Conservation (phyloP, 441 rosid species). For the Biscutella laevigata region DNA sequence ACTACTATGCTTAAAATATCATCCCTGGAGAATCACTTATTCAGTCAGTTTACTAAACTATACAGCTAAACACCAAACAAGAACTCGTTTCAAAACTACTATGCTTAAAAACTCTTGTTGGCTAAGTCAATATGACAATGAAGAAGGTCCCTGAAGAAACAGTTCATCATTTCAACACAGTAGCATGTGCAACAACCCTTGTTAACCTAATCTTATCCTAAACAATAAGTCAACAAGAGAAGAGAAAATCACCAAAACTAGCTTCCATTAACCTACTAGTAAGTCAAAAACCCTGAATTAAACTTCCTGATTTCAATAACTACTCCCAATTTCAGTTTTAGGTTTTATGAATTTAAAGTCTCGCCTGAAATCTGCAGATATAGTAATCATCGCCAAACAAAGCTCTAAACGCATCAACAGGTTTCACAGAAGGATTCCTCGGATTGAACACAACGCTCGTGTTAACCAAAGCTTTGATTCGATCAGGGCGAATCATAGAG, state of each 20-base stretch:
- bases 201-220: background rate
- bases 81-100: too few species aligned
- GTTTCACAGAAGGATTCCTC: conserved; percentile 37
- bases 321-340: too few species aligned
- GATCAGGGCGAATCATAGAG: conserved; percentile 44
- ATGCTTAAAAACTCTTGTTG: too few species aligned
- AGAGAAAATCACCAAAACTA: background rate
- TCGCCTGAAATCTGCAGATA: conserved; percentile 55
- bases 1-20: background rate
- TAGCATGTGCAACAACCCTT: too few species aligned
- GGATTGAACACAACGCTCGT: conserved; percentile 37
- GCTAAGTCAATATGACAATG: too few species aligned
- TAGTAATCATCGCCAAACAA: conserved; percentile 51
- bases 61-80: conserved; percentile 2
- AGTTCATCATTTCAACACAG: background rate
- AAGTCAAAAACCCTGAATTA: background rate
- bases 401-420: conserved; percentile 35
- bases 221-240: background rate
- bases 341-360: background rate
- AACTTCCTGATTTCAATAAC: background rate
- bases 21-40: background rate
- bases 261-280: background rate
- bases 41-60: background rate
- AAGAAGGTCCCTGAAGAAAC: background rate
- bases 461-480: conserved; percentile 52